phyloP scores from a whole-genome alignment of 257 asterid genomes.

The Solanum chmielewskii region DNA sequence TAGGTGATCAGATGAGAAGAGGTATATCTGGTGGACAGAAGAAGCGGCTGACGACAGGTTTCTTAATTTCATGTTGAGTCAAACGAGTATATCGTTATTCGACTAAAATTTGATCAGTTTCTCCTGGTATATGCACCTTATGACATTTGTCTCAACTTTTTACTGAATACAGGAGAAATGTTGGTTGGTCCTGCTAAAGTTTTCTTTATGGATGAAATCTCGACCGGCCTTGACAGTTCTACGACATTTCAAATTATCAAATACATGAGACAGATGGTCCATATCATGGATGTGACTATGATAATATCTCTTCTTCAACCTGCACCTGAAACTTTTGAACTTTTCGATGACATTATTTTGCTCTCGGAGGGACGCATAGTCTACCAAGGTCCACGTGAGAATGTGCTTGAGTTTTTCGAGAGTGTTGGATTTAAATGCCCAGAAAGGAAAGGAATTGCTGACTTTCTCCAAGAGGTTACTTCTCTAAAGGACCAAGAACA shows the following conservation, averaged over 20 bases:
- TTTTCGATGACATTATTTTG: slow-evolving; percentile 73
- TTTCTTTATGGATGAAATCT: slow-evolving; percentile 96
- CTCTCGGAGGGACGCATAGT: slow-evolving; percentile 71
- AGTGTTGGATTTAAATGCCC: slow-evolving; percentile 95
- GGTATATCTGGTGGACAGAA: slow-evolving; percentile 99
- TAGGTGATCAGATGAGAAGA: slow-evolving; percentile 86
- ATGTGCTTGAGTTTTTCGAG: slow-evolving; percentile 69
- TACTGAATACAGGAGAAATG: slow-evolving; percentile 66
- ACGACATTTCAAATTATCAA: slow-evolving; percentile 79
- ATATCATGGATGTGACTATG: slow-evolving; percentile 84
- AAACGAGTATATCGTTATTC: not conserved
- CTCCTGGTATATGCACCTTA: not conserved
- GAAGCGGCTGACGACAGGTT: slow-evolving; percentile 92
- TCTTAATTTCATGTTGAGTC: not conserved
- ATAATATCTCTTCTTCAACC: slow-evolving; percentile 94
- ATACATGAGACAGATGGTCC: slow-evolving; percentile 95
- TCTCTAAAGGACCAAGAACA: slow-evolving; percentile 84
- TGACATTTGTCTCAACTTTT: not conserved
- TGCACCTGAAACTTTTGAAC: slow-evolving; percentile 86
- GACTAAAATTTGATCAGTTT: not conserved
- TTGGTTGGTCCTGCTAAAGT: slow-evolving; percentile 97
- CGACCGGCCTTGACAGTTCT: slow-evolving; percentile 96
- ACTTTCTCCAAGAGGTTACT: slow-evolving; percentile 91
- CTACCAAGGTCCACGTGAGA: slow-evolving; percentile 88
- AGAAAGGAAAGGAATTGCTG: slow-evolving; percentile 85